Conservation (phyloP, 352 stramenopile genomes). For the Phytopythium helicoides region DNA sequence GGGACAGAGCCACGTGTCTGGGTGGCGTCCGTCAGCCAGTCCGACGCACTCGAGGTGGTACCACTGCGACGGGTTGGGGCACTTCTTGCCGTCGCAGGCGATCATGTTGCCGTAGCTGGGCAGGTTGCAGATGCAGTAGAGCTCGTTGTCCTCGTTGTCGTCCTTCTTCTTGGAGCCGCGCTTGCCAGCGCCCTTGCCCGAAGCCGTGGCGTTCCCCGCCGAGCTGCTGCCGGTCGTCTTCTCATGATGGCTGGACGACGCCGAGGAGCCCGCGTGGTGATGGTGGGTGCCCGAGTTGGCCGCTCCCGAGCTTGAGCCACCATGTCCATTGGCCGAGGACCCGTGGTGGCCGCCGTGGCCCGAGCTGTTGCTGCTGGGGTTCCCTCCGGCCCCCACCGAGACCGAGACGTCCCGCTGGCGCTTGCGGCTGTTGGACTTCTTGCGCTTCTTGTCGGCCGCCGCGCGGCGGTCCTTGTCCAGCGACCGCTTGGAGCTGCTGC, state of each 20-base stretch:
- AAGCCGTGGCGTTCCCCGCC: neutral
- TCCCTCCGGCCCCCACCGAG: conserved; percentile 16
- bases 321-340: conserved; percentile 16
- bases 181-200: conserved; percentile 15
- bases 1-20: conserved; percentile 84
- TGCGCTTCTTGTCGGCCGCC: conserved; percentile 57
- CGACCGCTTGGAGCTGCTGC: conserved; percentile 42
- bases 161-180: conserved; percentile 53
- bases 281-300: neutral
- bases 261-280: conserved; percentile 2
- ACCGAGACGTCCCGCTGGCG: conserved; percentile 56
- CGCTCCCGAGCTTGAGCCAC: neutral
- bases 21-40: conserved; percentile 74
- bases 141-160: conserved; percentile 81
- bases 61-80: conserved; percentile 84
- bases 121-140: conserved; percentile 87
- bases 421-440: conserved; percentile 74
- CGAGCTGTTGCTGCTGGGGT: conserved; percentile 11
- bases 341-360: conserved; percentile 19
- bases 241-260: neutral
- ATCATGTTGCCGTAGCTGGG: conserved; percentile 90
- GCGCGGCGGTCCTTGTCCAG: conserved; percentile 65
- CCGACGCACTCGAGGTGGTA: conserved; percentile 87
- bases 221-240: neutral
- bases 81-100: conserved; percentile 86